A percentile compares a stretch with the other conserved stretches of the same genome.
phyloP scores from a whole-genome alignment of 1,284 basidiomycete species.

The Malassezia slooffiae region DNA sequence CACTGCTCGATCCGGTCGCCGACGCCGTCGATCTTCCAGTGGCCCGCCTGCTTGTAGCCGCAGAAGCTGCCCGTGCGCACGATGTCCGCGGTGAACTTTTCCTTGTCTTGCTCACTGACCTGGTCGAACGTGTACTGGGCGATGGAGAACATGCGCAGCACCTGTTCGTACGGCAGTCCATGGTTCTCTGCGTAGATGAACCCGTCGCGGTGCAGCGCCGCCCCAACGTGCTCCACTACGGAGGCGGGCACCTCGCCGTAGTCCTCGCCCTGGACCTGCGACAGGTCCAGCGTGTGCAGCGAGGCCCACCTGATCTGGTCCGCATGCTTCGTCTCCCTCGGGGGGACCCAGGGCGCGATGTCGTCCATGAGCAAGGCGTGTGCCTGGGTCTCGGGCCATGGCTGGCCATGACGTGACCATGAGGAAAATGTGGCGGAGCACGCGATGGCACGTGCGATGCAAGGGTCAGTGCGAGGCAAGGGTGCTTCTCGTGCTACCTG shows the following conservation, averaged over 20 bases:
- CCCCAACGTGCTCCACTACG: conserved; percentile 26
- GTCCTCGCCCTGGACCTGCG: conserved; percentile 27
- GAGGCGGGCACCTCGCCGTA: conserved; percentile 25
- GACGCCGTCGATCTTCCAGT: conserved; percentile 46
- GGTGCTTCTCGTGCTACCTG: no score
- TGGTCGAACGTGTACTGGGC: conserved; percentile 37
- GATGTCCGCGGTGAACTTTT: conserved; percentile 34
- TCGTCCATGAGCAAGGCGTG: no score
- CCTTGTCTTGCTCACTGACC: conserved; percentile 30
- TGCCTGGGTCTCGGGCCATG: no score
- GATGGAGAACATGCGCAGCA: conserved; percentile 38
- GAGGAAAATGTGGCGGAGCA: no score
- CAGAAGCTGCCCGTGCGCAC: conserved; percentile 31
- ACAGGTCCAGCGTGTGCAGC: conserved; percentile 37
- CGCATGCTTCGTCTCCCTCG: conserved; percentile 23
- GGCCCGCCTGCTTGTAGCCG: conserved; percentile 49
- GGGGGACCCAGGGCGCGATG: conserved; percentile 27
- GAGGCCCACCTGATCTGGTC: conserved; percentile 33
- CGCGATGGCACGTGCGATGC: no score
- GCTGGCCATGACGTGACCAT: no score
- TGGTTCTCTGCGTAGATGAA: conserved; percentile 44
- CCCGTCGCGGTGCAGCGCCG: conserved; percentile 30
- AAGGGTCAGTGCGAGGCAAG: no score
- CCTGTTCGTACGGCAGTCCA: conserved; percentile 30
- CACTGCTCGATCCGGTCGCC: conserved; percentile 49